A percentile compares a stretch with the other conserved stretches of the same genome.
Evolutionary conservation across 2,329 filamentous ascomycete genomes (phyloP).

Genomic region (Drechslerella stenobrocha): DNA sequence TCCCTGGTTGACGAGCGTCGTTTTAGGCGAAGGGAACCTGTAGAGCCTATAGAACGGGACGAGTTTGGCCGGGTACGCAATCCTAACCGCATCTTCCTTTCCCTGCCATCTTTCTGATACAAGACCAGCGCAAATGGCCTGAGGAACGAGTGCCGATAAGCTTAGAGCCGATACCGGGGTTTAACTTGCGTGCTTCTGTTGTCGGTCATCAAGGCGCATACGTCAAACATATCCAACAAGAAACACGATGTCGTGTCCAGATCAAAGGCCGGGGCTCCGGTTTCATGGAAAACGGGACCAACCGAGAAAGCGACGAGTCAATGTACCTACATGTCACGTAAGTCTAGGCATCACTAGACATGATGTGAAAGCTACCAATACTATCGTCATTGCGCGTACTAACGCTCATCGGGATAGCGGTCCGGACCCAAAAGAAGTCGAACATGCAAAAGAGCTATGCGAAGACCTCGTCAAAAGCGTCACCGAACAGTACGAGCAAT

Average conservation of each 20-base stretch:
- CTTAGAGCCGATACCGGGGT: conserved; percentile 87
- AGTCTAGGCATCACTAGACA: conserved; percentile 56
- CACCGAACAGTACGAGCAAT: conserved; percentile 83
- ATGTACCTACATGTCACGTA: conserved; percentile 98
- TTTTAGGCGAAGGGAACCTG: conserved; percentile 77
- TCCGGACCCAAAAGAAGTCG: conserved; percentile 82
- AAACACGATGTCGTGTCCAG: conserved; percentile 92
- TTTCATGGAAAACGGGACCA: conserved; percentile 87
- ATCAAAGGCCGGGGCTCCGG: conserved; percentile 97
- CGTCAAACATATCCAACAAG: conserved; percentile 96
- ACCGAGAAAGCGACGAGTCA: conserved; percentile 85
- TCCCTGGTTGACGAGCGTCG: conserved; percentile 92
- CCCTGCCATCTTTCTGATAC: conserved; percentile 41
- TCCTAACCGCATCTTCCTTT: background rate
- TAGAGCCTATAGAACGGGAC: conserved; percentile 80
- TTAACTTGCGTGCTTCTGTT: conserved; percentile 94
- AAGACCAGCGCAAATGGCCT: conserved; percentile 87
- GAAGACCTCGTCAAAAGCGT: conserved; percentile 85
- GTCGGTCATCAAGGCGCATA: conserved; percentile 93
- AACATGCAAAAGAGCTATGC: conserved; percentile 83
- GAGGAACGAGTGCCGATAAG: conserved; percentile 91
- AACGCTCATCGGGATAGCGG: conserved; percentile 63
- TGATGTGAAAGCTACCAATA: background rate
- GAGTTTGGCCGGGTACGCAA: conserved; percentile 80
- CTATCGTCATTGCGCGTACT: conserved; percentile 51